Conservation (phyloP, 2,329 filamentous ascomycete genomes). For the Aspergillus tanneri region DNA sequence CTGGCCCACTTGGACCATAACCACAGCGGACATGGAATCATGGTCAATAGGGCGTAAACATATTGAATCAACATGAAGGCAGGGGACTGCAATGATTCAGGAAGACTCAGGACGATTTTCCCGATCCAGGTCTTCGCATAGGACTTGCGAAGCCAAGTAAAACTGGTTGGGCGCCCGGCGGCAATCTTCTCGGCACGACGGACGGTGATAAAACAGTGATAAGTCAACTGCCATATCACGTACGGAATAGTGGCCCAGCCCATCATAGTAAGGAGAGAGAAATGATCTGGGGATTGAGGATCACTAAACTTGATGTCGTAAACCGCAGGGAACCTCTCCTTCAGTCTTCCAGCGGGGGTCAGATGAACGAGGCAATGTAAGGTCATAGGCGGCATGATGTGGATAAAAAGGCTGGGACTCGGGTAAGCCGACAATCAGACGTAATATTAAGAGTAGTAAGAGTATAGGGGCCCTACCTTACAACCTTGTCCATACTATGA, state of each 20-base stretch:
- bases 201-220: conserved; percentile 94
- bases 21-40: conserved; percentile 93
- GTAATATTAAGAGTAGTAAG: not conserved
- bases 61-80: conserved; percentile 98
- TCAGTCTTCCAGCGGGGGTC: conserved; percentile 63
- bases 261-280: conserved; percentile 80
- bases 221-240: conserved; percentile 84
- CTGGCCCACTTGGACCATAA: conserved; percentile 85
- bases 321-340: conserved; percentile 75
- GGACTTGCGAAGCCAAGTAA: conserved; percentile 91
- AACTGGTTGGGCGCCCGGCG: conserved; percentile 90
- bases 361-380: conserved; percentile 91
- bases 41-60: conserved; percentile 81
- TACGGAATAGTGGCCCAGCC: conserved; percentile 93
- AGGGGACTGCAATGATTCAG: conserved; percentile 72
- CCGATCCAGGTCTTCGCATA: conserved; percentile 91
- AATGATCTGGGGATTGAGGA: conserved; percentile 74
- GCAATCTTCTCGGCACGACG: conserved; percentile 94
- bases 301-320: conserved; percentile 71
- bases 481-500: conserved; percentile 97
- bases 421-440: conserved; percentile 1
- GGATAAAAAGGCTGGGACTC: conserved; percentile 76
- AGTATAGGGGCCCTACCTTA: conserved; percentile 55
- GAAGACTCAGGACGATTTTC: conserved; percentile 75
- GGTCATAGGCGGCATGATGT: conserved; percentile 96